Evolutionary conservation across 129 eudicot genomes (phyloP), one percentile per base, ranked within the genome.

Genomic region (Ambrosia trifida): DNA sequence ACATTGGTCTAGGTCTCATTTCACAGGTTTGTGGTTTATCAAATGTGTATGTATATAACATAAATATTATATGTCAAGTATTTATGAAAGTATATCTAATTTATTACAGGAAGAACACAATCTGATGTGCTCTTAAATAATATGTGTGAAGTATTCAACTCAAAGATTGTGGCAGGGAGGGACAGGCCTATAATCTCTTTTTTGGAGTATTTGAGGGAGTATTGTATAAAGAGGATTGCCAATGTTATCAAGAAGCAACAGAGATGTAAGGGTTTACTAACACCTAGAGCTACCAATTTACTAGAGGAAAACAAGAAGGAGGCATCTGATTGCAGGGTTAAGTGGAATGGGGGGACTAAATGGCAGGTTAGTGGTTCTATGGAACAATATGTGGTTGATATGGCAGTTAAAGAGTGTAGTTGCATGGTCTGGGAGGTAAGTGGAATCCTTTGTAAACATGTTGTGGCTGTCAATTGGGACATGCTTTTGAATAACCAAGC

Each of bases 361-460:
- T 67, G 24, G 24, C 43, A 44, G 5, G 40, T 45, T 0, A 5
- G 10, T 43, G 24, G 58, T 0, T 41, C 72, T 0, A 16, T 24
- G 58, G 58, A n/a, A 7, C 40, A 45, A 45, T 49, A 11, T 43
- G 36, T 67, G 13, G 72, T 67, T 44, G 56, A 66, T 66, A 18
- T 45, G 6, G 13, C 2, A 2, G 28, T 24, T 24, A 24, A 24
- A 24, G 28, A 24, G 28, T n/a, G 72, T 8, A 13, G 10, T 1
- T 67, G 40, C 7, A 24, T 10, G 12, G 46, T 11, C 45, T 67
- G 40, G 58, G 56, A 67, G 49, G 5, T 38, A 18, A 46, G 44
- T 28, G 36, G 68, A 36, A 5, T 62, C 10, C 31, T 28, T 7
- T 62, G 24, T 12, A 47, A 53, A 18, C 65, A 7, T 41, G 30